Evolutionary conservation across 257 asterid genomes (phyloP), one percentile per base, ranked within the genome.

Genomic region (Echium plantagineum): DNA sequence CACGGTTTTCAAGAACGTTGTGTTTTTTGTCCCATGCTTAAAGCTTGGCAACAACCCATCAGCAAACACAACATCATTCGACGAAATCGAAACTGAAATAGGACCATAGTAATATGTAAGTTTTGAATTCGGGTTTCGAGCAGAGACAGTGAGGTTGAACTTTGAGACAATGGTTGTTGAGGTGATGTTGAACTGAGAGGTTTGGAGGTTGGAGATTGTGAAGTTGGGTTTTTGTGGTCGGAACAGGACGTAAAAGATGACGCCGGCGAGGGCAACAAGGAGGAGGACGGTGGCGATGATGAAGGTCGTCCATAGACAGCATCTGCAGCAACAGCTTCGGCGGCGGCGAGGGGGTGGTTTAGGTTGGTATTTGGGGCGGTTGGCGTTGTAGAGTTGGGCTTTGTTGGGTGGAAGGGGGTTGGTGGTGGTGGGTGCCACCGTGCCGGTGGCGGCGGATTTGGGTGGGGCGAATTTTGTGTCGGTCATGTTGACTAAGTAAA

Each of bases 201-300:
- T 80, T 21, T 79, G 91, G 21, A 93, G 83, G 0, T 85, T 63
- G 22, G 80, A 60, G 55, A 93, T 89, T 35, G 88, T 12, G 83
- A 93, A 89, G 19, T 75, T 69, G 0, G 97, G 99, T 31, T 86
- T 86, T 60, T 86, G 96, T 5, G 99, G 99, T 9, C 88, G 96
- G 77, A 83, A 93, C 38, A 93, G 32, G 49, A 83, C 80, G 78
- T 82, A 93, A 56, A 89, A 67, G 26, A 72, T 74, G 2, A 71
- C 86, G 13, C 89, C 97, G 55, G 91, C 91, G 42, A 83, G 52
- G 69, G 89, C 94, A 30, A 71, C 83, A 9, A 86, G 65, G 66
- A 93, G 47, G 63, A 86, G 48, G 62, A 84, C 1, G 38, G 75
- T 5, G 59, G 86, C 62, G 24, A 89, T 46, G n/a, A 74, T 21